Conservation (phyloP, 192 early-diverging fungal species). For the Mortierella antarctica region DNA sequence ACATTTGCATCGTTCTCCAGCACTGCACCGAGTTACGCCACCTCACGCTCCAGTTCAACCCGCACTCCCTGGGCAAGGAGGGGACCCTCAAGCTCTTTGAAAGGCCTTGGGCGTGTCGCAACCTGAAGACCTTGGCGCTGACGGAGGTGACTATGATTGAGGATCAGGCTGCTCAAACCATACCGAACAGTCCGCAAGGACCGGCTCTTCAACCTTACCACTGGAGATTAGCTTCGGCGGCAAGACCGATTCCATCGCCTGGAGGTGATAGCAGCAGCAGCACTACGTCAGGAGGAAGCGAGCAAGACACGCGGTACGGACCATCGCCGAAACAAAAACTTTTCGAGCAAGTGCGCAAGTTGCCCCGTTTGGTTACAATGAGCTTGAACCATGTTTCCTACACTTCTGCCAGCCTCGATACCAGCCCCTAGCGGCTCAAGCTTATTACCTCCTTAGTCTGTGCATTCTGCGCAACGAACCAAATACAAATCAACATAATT, state of each 20-base stretch:
- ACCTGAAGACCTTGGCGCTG: slow-evolving; percentile 20
- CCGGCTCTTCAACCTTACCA: slow-evolving; percentile 13
- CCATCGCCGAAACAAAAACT: slow-evolving; percentile 14
- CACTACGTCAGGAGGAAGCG: background rate
- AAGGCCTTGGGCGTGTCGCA: slow-evolving; percentile 21
- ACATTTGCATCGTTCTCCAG: slow-evolving; percentile 17
- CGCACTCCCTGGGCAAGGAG: slow-evolving; percentile 13
- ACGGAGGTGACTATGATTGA: slow-evolving; percentile 12
- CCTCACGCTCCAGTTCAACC: slow-evolving; percentile 20
- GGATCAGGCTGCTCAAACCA: background rate
- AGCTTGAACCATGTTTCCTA: slow-evolving; percentile 36
- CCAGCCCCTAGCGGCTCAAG: background rate
- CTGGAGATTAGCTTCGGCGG: slow-evolving; percentile 6
- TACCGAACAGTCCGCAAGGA: background rate
- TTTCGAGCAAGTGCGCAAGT: slow-evolving; percentile 23
- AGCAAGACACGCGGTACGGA: background rate
- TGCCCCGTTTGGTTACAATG: slow-evolving; percentile 15
- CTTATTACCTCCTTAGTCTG: too few relatives aligned
- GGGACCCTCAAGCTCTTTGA: slow-evolving; percentile 25
- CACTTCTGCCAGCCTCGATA: background rate
- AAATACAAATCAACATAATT: too few relatives aligned
- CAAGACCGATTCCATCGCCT: background rate
- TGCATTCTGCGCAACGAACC: too few relatives aligned
- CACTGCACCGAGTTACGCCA: slow-evolving; percentile 5
- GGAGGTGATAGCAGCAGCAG: background rate